phyloP scores from a whole-genome alignment of 257 asterid genomes.

The Solanum pennellii region DNA sequence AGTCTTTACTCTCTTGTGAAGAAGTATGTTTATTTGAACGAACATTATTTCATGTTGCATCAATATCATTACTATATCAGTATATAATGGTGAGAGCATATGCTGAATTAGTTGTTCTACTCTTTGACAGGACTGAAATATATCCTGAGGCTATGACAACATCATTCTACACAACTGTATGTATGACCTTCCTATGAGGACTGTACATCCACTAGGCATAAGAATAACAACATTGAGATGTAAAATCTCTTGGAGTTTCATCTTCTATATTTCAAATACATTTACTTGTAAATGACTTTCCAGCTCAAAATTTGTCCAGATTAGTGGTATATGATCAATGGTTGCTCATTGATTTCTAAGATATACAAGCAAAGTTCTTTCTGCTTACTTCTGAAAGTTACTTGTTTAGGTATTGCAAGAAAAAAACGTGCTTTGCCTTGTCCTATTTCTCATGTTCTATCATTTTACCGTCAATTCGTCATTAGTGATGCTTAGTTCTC shows the following conservation, averaged over 20 bases:
- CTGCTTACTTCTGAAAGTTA: neutral
- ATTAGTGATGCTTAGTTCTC: neutral
- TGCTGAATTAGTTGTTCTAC: neutral
- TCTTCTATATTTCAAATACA: neutral
- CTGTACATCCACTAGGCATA: neutral
- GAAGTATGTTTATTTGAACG: neutral
- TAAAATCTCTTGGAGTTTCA: neutral
- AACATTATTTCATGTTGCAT: neutral
- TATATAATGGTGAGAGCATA: neutral
- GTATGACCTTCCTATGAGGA: neutral
- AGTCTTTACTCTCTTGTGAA: neutral
- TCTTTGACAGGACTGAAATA: neutral
- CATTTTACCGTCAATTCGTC: neutral
- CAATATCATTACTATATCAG: neutral
- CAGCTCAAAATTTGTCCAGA: neutral
- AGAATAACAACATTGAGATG: neutral
- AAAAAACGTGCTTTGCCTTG: neutral
- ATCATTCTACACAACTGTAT: neutral
- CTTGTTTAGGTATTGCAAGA: neutral
- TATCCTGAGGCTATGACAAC: neutral
- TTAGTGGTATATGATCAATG: neutral
- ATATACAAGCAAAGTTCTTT: neutral
- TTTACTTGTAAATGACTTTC: neutral
- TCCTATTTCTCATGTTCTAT: neutral
- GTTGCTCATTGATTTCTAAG: neutral